Evolutionary conservation across 306 rosid genomes (phyloP).

Genomic region (Delonix regia): DNA sequence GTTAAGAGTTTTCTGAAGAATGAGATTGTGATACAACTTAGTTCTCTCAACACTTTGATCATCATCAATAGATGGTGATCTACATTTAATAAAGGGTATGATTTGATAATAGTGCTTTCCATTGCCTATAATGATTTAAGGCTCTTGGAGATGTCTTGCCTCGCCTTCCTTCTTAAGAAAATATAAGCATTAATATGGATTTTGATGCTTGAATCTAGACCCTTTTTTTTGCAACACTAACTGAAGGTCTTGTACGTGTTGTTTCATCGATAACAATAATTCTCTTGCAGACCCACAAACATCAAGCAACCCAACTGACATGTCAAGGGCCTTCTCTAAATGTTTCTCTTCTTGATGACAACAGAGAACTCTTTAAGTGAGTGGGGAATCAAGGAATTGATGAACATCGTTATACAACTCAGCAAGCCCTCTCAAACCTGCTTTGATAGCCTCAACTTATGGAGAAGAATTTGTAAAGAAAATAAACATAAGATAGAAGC

Average conservation of each 20-base stretch:
- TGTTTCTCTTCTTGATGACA: slow-evolving; percentile 34
- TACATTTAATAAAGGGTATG: slow-evolving; percentile 8
- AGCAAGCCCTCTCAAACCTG: slow-evolving; percentile 49
- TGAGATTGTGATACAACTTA: slow-evolving; percentile 36
- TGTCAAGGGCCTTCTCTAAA: slow-evolving; percentile 56
- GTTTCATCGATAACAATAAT: slow-evolving; percentile 44
- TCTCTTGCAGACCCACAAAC: slow-evolving; percentile 63
- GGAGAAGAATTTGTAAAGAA: background rate
- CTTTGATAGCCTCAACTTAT: slow-evolving; percentile 37
- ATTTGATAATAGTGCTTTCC: slow-evolving; percentile 27
- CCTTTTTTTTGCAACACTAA: slow-evolving; percentile 55
- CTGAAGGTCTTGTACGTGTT: slow-evolving; percentile 53
- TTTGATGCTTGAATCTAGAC: slow-evolving; percentile 45
- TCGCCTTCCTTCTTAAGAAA: slow-evolving; percentile 54
- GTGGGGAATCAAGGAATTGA: slow-evolving; percentile 48
- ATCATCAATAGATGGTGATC: slow-evolving; percentile 28
- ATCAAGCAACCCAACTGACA: slow-evolving; percentile 59
- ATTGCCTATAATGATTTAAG: slow-evolving; percentile 44
- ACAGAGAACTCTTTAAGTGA: slow-evolving; percentile 40
- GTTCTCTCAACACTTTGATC: slow-evolving; percentile 39
- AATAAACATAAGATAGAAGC: too few relatives aligned
- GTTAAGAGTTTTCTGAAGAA: slow-evolving; percentile 36
- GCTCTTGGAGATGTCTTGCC: slow-evolving; percentile 45
- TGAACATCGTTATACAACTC: slow-evolving; percentile 53
- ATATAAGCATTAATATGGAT: slow-evolving; percentile 45